A percentile compares a stretch with the other conserved stretches of the same genome.
Conservation (phyloP, 345 rosid species). For the Schrenkiella parvula region DNA sequence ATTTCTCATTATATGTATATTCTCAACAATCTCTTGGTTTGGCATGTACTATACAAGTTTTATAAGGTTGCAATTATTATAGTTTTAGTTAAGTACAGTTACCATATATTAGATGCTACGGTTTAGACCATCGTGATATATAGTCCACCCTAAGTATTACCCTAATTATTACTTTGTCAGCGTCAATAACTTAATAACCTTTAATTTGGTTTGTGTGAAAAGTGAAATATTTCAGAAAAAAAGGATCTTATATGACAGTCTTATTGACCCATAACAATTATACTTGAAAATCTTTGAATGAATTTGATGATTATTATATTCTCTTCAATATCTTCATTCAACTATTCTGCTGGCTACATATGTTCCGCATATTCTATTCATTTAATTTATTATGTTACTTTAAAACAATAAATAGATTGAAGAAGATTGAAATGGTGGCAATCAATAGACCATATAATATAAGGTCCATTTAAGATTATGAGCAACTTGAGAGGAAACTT, state of each 20-base stretch:
- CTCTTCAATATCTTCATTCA: too few species aligned
- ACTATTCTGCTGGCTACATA: neutral
- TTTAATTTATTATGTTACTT: neutral
- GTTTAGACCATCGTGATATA: neutral
- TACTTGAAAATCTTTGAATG: too few species aligned
- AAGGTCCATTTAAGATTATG: neutral
- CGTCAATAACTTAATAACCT: neutral
- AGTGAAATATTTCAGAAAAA: too few species aligned
- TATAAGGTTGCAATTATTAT: neutral
- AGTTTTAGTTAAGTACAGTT: neutral
- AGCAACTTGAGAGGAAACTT: neutral
- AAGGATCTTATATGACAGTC: too few species aligned
- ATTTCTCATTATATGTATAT: neutral
- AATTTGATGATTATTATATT: neutral
- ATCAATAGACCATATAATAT: neutral
- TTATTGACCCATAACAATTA: too few species aligned
- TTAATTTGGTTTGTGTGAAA: too few species aligned
- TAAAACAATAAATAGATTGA: too few species aligned
- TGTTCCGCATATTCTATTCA: neutral
- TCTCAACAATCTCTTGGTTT: too few species aligned
- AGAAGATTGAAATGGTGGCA: too few species aligned
- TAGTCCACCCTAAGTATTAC: neutral
- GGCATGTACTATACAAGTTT: neutral
- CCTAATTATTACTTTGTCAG: neutral
- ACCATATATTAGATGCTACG: neutral